Percentiles rank a stretch among this genome's conserved stretches.
These are phyloP conservation scores for Digitaria exilis DNA, from an alignment of 202 grass and related monocot genomes.

Conservation along the genomic window DNA sequence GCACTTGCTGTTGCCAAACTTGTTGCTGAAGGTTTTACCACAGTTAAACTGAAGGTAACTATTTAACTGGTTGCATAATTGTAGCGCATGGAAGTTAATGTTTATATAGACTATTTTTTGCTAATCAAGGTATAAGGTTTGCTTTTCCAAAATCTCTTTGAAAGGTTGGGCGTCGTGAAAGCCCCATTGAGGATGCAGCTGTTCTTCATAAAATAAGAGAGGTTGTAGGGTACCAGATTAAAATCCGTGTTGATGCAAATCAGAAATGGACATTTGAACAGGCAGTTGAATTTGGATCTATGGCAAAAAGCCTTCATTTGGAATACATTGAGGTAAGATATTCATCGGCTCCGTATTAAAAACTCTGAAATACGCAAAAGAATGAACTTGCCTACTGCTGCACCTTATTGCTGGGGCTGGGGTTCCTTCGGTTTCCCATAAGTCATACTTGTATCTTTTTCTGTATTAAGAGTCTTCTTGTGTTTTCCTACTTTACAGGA, in stretches of 20 bases:
- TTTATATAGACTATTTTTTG: slow-evolving; percentile 7
- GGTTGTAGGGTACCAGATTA: slow-evolving; percentile 72
- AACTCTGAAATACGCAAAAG: slow-evolving; percentile 26
- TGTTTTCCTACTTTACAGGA: slow-evolving; percentile 62
- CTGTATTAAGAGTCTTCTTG: slow-evolving; percentile 35
- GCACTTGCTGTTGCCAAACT: slow-evolving; percentile 72
- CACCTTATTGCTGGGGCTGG: neutral
- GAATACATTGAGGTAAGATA: slow-evolving; percentile 90
- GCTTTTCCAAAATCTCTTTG: slow-evolving; percentile 16
- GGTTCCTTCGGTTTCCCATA: neutral
- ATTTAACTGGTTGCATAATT: slow-evolving; percentile 10
- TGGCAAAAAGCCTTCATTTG: slow-evolving; percentile 58
- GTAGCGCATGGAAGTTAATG: slow-evolving; percentile 13
- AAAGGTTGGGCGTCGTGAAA: slow-evolving; percentile 83
- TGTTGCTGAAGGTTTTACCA: slow-evolving; percentile 82
- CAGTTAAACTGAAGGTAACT: slow-evolving; percentile 92
- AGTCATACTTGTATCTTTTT: slow-evolving; percentile 18
- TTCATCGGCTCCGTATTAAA: slow-evolving; percentile 3
- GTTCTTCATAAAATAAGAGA: slow-evolving; percentile 80
- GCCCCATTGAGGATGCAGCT: slow-evolving; percentile 78
- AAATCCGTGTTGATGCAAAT: slow-evolving; percentile 96
- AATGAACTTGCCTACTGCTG: slow-evolving; percentile 22
- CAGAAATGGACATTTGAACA: slow-evolving; percentile 80
- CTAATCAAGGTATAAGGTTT: slow-evolving; percentile 27
- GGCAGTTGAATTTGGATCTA: slow-evolving; percentile 84